These are phyloP conservation scores for Ustilago hordei DNA, from an alignment of 1,284 basidiomycete genomes.

Conservation along the genomic window DNA sequence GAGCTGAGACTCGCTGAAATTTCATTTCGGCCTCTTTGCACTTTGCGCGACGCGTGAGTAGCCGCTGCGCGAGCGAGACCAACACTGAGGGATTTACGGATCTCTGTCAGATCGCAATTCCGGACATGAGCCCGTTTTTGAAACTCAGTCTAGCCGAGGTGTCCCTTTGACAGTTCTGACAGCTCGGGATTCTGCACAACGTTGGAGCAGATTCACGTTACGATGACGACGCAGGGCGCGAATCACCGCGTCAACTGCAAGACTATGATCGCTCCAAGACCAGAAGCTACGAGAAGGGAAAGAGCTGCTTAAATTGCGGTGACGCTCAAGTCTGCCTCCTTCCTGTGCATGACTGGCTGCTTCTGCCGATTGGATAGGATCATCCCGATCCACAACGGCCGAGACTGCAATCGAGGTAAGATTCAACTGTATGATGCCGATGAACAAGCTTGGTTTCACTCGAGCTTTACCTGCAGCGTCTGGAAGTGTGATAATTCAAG, in stretches of 20 bases:
- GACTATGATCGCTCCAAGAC: not conserved
- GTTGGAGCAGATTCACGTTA: not conserved
- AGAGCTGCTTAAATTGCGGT: no score
- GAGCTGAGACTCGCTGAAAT: constrained; percentile 13
- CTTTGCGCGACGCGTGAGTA: constrained; percentile 52
- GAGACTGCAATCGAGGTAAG: not conserved
- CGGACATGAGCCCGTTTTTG: constrained; percentile 1
- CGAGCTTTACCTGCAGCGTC: not conserved
- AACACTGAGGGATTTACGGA: constrained; percentile 15
- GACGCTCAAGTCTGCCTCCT: not conserved
- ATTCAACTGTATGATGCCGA: not conserved
- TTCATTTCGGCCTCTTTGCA: constrained; percentile 4
- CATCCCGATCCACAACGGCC: not conserved
- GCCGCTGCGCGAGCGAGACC: constrained; percentile 19
- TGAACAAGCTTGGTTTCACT: not conserved
- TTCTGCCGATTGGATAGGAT: not conserved
- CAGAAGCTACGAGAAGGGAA: no score
- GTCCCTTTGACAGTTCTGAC: constrained; percentile 28
- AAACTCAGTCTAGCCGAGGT: constrained; percentile 7
- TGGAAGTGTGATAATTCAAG: not conserved
- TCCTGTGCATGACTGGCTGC: no score
- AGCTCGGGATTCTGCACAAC: constrained; percentile 4
- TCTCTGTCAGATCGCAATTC: not conserved
- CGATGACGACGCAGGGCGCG: constrained; percentile 13
- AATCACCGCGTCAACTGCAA: not conserved